Evolutionary conservation across 768 basidiomycete species (phyloP).

Genomic region (Clitopilus hobsonii): DNA sequence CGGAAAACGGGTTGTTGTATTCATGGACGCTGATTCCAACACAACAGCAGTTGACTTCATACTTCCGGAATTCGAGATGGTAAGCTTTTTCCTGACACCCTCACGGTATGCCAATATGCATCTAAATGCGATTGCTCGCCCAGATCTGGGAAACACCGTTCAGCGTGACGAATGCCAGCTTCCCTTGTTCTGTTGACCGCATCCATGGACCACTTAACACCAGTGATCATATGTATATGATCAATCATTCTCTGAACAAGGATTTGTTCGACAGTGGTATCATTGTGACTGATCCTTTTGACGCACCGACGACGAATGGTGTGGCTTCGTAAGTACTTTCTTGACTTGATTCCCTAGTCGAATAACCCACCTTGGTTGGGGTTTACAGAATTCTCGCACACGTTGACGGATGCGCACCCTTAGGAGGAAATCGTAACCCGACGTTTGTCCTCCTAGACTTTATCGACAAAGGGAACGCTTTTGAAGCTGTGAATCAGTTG

Average conservation of each 20-base stretch:
- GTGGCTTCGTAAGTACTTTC: constrained; percentile 29
- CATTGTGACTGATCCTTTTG: constrained; percentile 31
- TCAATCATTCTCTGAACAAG: constrained; percentile 54
- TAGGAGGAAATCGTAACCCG: constrained; percentile 41
- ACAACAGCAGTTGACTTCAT: constrained; percentile 41
- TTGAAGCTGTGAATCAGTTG: constrained; percentile 36
- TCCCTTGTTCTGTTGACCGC: constrained; percentile 54
- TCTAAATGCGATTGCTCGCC: constrained; percentile 5
- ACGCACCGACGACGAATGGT: constrained; percentile 33
- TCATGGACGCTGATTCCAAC: constrained; percentile 50
- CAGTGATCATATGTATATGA: constrained; percentile 51
- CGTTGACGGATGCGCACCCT: constrained; percentile 36
- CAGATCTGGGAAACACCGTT: constrained; percentile 60
- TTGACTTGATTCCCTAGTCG: too few species aligned
- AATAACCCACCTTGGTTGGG: neutral
- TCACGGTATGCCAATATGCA: neutral
- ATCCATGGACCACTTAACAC: constrained; percentile 42
- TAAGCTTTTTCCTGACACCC: too few species aligned
- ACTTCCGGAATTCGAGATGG: constrained; percentile 55
- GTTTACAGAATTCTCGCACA: constrained; percentile 31
- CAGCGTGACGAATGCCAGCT: constrained; percentile 39
- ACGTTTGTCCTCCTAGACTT: constrained; percentile 53
- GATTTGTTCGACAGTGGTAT: constrained; percentile 35
- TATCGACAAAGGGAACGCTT: constrained; percentile 41
- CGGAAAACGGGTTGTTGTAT: constrained; percentile 57